Conservation (phyloP, 1,284 basidiomycete genomes). For the Cystobasidium pallidum region DNA sequence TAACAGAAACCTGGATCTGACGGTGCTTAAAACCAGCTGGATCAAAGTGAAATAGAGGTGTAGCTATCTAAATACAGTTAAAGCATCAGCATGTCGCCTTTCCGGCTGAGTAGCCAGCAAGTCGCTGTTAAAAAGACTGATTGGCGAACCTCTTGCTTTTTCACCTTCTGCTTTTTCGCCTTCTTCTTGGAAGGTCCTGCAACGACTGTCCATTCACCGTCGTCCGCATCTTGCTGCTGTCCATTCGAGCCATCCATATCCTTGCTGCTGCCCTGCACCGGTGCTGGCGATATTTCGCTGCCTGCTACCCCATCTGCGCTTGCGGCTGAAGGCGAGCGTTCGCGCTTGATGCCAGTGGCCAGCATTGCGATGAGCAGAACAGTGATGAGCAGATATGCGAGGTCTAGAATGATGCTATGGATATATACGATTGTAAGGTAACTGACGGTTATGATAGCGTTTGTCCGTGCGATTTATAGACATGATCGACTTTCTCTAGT, state of each 20-base stretch:
- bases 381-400: neutral
- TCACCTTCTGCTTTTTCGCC: slow-evolving; percentile 37
- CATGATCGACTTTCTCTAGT: neutral
- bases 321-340: slow-evolving; percentile 18
- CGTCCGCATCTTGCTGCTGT: neutral
- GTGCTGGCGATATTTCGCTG: slow-evolving; percentile 23
- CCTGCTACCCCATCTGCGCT: neutral
- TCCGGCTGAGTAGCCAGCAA: neutral
- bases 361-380: neutral
- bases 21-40: slow-evolving; percentile 53
- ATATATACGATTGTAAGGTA: neutral
- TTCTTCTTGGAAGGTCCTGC: slow-evolving; percentile 28
- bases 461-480: neutral
- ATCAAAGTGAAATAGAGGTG: slow-evolving; percentile 53
- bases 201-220: slow-evolving; percentile 31
- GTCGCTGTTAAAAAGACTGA: neutral
- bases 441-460: neutral
- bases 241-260: slow-evolving; percentile 12
- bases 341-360: slow-evolving; percentile 9
- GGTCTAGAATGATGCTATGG: neutral
- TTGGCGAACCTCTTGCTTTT: slow-evolving; percentile 32
- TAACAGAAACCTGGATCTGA: slow-evolving; percentile 50
- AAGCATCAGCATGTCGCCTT: neutral
- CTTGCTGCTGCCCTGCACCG: slow-evolving; percentile 31
- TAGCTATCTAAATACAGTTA: slow-evolving; percentile 11